phyloP scores from a whole-genome alignment of 352 stramenopile species.

The Achlya hypogyna region DNA sequence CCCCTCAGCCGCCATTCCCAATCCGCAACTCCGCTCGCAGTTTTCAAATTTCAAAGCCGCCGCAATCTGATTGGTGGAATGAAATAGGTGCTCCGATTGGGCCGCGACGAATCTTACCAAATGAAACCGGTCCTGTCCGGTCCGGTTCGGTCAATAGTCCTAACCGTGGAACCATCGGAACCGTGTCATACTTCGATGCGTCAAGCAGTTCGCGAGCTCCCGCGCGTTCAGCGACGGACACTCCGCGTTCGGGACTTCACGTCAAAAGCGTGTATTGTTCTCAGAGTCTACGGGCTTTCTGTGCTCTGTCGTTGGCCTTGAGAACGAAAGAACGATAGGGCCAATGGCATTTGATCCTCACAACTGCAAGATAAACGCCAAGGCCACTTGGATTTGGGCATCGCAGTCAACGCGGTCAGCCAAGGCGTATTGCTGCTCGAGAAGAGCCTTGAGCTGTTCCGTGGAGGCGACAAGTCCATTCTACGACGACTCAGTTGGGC shows the following conservation, averaged over 20 bases:
- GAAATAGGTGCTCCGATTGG: background rate
- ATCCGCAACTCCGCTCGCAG: background rate
- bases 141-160: too few relatives aligned
- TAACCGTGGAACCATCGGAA: too few relatives aligned
- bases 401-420: background rate
- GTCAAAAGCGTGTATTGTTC: too few relatives aligned
- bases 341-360: background rate
- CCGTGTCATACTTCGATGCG: too few relatives aligned
- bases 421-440: conserved; percentile 7
- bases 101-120: background rate
- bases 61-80: background rate
- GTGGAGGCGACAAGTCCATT: conserved; percentile 57
- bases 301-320: background rate
- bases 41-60: background rate
- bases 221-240: too few relatives aligned
- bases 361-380: background rate
- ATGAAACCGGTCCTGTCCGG: background rate
- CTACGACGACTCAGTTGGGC: conserved; percentile 24
- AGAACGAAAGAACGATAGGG: background rate
- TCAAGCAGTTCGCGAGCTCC: too few relatives aligned
- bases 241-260: too few relatives aligned
- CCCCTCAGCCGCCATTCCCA: background rate
- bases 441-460: conserved; percentile 35
- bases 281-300: background rate
- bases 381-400: background rate